These are phyloP conservation scores for Raffaelea deltoideospora DNA, from an alignment of 2,329 filamentous ascomycete genomes.

Conservation along the genomic window DNA sequence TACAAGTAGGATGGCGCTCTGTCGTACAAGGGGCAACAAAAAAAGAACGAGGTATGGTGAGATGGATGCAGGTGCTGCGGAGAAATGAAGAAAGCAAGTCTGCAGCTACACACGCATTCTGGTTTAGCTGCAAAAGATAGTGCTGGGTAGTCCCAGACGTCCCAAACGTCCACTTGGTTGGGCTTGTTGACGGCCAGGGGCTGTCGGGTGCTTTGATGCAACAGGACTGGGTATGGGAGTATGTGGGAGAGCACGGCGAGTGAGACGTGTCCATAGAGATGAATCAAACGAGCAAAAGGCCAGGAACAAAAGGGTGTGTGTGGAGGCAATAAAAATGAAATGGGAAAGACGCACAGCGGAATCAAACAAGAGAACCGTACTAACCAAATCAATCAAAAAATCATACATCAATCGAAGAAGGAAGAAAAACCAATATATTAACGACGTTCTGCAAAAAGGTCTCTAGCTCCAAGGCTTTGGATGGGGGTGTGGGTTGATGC, in stretches of 20 bases:
- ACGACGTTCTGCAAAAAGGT: too few species aligned
- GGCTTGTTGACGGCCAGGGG: too few species aligned
- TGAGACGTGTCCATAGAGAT: background rate
- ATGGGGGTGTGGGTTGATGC: background rate
- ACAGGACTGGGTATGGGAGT: background rate
- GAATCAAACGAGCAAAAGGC: background rate
- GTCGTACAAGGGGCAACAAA: too few species aligned
- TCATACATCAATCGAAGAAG: background rate
- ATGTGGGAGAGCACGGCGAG: background rate
- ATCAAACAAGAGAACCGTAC: background rate
- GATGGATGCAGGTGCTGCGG: too few species aligned
- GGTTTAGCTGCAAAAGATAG: background rate
- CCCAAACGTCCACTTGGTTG: too few species aligned
- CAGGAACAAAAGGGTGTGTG: background rate
- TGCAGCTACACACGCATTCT: too few species aligned
- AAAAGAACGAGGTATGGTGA: too few species aligned
- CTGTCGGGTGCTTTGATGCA: background rate
- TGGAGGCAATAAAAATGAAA: background rate
- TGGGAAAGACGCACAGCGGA: background rate
- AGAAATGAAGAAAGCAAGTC: too few species aligned
- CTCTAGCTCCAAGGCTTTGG: too few species aligned
- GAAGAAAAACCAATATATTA: background rate
- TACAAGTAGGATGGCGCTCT: too few species aligned
- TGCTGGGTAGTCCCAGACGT: background rate
- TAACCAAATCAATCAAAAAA: too few species aligned